These are phyloP conservation scores for Pezicula rhizophila DNA, from an alignment of 2,329 filamentous ascomycete genomes.

Conservation along the genomic window DNA sequence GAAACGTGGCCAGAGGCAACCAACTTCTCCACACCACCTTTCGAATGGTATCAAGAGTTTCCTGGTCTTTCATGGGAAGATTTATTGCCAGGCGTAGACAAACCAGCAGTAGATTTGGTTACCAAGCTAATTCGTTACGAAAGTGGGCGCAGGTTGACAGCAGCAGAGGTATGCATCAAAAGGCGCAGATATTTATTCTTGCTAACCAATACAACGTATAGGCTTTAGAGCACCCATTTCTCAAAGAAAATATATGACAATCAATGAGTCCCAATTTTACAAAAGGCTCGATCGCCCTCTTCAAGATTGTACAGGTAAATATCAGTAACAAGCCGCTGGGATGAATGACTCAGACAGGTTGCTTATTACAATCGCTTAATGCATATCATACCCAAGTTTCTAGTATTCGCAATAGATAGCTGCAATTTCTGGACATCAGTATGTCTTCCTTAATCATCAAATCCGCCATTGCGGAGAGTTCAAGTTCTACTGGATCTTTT, in stretches of 20 bases:
- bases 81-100: conserved; percentile 57
- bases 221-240: conserved; percentile 4
- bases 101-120: conserved; percentile 59
- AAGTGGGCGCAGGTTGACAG: conserved; percentile 58
- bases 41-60: conserved; percentile 83
- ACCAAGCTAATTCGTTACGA: conserved; percentile 67
- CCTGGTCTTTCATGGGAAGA: conserved; percentile 60
- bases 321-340: too few species aligned
- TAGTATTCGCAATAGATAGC: too few species aligned
- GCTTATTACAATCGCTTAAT: too few species aligned
- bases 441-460: too few species aligned
- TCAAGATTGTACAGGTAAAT: too few species aligned
- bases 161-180: conserved; percentile 45
- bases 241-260: background rate
- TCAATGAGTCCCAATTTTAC: too few species aligned
- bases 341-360: too few species aligned
- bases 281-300: too few species aligned
- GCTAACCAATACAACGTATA: background rate
- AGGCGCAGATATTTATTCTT: background rate
- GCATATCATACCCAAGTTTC: too few species aligned
- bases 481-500: too few species aligned
- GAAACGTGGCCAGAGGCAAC: conserved; percentile 77
- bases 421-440: too few species aligned
- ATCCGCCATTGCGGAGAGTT: too few species aligned
- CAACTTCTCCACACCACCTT: conserved; percentile 67